Base-by-base conservation (phyloP, 805 yeast species). In the Yamadazyma ubonensis region DNA sequence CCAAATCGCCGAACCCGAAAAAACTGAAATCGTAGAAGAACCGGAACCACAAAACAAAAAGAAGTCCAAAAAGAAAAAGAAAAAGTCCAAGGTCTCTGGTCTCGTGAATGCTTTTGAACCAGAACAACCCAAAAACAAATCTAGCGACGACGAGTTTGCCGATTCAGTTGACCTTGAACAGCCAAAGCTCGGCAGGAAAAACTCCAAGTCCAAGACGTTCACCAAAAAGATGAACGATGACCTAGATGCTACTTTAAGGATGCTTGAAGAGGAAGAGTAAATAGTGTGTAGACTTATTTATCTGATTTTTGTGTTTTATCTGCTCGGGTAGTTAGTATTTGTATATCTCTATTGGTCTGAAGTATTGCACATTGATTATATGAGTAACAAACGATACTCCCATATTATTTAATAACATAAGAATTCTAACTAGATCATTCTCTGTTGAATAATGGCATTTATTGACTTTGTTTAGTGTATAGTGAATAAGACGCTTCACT, bases 201-300 rank as follows among this genome's bases (percentile, higher is more conserved):
- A 60, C 27, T 58, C 67, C 34, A 62, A 51, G 45, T 52, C 65
- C 21, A 66, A 65, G 49, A 58, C 57, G 45, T 65, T 67, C 45
- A 53, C 59, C 35, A 45, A 52, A 32, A 62, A 63, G 39, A 49
- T 68, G 36, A 56, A 64, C 45, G 56, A 45, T 29, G 69, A 59
- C 23, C 46, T 68, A 37, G 65, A 67, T 34, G 55, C 56, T 38
- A 68, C 74, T 3, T 44, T 68, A 35, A 59, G 60, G 37, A 65
- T 68, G 70, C 51, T 68, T 27, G 52, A 65, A 45, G 71, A 67
- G 43, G 65, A 64, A 37, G 50, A 65, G 54, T 26, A 28, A 29
- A n/a, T 16, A 29, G 22, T n/a, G n/a, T n/a, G n/a, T n/a, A n/a
- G n/a, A n/a, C n/a, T n/a, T n/a, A n/a, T n/a, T n/a, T n/a, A n/a